Percentiles rank a stretch among this genome's conserved stretches.
Evolutionary conservation across 192 early-diverging fungal species (phyloP).

Genomic region (Backusella luteola): DNA sequence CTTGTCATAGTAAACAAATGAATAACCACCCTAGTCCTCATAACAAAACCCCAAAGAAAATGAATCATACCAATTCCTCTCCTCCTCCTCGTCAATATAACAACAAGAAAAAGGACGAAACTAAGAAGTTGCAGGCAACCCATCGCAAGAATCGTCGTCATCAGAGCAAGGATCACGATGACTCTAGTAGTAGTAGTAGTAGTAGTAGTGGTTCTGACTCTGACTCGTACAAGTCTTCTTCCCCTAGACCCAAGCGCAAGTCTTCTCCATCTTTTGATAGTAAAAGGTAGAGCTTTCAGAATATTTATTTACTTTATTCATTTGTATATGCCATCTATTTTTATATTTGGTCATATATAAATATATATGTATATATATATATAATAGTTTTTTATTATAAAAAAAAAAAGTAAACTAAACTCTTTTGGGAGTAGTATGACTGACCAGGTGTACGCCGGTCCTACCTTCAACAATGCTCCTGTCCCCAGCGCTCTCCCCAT

Average conservation of each 20-base stretch:
- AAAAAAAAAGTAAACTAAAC: constrained; percentile 4
- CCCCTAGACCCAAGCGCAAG: neutral
- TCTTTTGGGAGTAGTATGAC: neutral
- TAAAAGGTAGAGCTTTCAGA: constrained; percentile 3
- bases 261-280: constrained; percentile 6
- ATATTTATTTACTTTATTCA: no score
- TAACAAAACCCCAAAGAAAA: neutral
- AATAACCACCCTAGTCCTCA: neutral
- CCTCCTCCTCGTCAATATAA: constrained; percentile 2
- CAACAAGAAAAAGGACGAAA: constrained; percentile 2
- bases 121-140: constrained; percentile 11
- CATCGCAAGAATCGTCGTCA: constrained; percentile 4
- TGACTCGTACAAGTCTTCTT: neutral
- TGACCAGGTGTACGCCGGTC: constrained; percentile 50
- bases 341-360: neutral
- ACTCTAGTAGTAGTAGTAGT: neutral
- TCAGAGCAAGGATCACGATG: neutral
- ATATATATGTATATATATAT: neutral
- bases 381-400: neutral
- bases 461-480: constrained; percentile 60
- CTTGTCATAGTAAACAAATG: neutral
- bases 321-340: constrained; percentile 16
- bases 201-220: constrained; percentile 1
- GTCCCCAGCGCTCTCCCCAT: constrained; percentile 54
- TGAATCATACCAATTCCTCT: neutral